Percentiles rank a stretch among this genome's conserved stretches.
These are phyloP conservation scores for Boletales sp. DNA, from an alignment of 768 basidiomycete species.

Conservation along the genomic window DNA sequence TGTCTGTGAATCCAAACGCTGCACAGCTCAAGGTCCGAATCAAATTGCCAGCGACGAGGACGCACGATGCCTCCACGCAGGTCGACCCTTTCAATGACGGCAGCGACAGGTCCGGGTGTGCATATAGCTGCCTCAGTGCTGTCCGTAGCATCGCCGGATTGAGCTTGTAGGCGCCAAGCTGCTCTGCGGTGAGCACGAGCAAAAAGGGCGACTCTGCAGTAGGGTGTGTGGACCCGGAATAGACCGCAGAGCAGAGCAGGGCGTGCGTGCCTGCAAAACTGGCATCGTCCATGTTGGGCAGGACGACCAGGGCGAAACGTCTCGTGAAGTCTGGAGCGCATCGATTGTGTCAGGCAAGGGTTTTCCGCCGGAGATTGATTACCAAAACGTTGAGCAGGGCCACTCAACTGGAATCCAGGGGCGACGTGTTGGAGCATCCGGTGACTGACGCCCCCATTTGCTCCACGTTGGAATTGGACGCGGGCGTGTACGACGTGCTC, in stretches of 20 bases:
- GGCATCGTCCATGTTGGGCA: conserved; percentile 70
- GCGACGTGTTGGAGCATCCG: too few relatives aligned
- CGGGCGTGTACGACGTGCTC: too few relatives aligned
- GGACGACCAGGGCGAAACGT: conserved; percentile 65
- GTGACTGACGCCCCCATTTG: too few relatives aligned
- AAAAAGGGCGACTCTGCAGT: conserved; percentile 57
- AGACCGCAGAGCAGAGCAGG: conserved; percentile 34
- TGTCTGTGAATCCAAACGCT: conserved; percentile 66
- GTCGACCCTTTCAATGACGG: conserved; percentile 7
- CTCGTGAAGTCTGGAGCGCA: conserved; percentile 60
- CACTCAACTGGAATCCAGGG: too few relatives aligned
- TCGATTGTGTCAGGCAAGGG: conserved; percentile 63
- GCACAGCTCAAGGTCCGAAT: conserved; percentile 45
- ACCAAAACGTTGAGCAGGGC: conserved; percentile 48
- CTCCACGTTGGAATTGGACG: not conserved
- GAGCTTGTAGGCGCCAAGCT: conserved; percentile 72
- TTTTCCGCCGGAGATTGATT: conserved; percentile 58
- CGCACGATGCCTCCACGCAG: conserved; percentile 36
- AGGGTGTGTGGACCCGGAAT: conserved; percentile 32
- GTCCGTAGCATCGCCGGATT: conserved; percentile 39
- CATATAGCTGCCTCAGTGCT: conserved; percentile 25
- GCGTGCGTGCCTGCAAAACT: conserved; percentile 61
- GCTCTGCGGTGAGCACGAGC: conserved; percentile 67
- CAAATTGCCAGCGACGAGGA: conserved; percentile 67
- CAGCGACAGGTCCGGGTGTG: conserved; percentile 13